Percentiles rank a stretch among this genome's conserved stretches.
Conservation (phyloP, 805 yeast genomes). For the Isabelozyma gotoi region DNA sequence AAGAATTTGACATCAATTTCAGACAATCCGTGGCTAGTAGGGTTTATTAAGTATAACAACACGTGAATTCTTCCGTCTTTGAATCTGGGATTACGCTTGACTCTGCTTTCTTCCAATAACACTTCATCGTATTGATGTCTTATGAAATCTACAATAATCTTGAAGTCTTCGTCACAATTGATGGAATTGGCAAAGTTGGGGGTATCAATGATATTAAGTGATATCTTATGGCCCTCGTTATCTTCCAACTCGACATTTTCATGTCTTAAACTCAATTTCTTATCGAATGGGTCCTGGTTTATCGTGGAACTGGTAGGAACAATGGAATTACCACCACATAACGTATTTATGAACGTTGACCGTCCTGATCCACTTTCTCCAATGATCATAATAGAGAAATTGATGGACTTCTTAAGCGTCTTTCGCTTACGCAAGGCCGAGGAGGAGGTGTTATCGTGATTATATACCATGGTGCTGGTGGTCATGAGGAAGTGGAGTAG, state of each 20-base stretch:
- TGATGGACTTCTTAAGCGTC: constrained; percentile 78
- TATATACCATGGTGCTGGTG: neutral
- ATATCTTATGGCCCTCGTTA: constrained; percentile 80
- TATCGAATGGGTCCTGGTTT: constrained; percentile 51
- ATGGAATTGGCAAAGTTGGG: constrained; percentile 81
- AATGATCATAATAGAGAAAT: constrained; percentile 81
- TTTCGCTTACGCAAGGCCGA: constrained; percentile 62
- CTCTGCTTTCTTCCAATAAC: constrained; percentile 74
- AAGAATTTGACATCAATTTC: constrained; percentile 44
- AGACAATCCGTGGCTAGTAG: constrained; percentile 45
- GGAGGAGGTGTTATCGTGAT: constrained; percentile 27
- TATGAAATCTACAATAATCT: constrained; percentile 70
- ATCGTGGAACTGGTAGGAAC: constrained; percentile 69
- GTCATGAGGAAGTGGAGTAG: neutral
- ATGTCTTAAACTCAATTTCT: constrained; percentile 62
- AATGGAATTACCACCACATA: constrained; percentile 80
- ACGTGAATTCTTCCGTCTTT: constrained; percentile 82
- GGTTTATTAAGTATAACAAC: constrained; percentile 43
- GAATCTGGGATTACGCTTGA: constrained; percentile 81
- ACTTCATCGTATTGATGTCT: constrained; percentile 85
- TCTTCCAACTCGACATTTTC: constrained; percentile 84
- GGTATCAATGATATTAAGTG: constrained; percentile 73
- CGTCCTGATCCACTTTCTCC: constrained; percentile 89
- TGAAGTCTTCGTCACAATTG: constrained; percentile 67
- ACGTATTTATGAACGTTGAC: constrained; percentile 87